Evolutionary conservation across 2,329 filamentous ascomycete genomes (phyloP), one percentile per base, ranked within the genome.

Genomic region (Aspergillus alliaceus): DNA sequence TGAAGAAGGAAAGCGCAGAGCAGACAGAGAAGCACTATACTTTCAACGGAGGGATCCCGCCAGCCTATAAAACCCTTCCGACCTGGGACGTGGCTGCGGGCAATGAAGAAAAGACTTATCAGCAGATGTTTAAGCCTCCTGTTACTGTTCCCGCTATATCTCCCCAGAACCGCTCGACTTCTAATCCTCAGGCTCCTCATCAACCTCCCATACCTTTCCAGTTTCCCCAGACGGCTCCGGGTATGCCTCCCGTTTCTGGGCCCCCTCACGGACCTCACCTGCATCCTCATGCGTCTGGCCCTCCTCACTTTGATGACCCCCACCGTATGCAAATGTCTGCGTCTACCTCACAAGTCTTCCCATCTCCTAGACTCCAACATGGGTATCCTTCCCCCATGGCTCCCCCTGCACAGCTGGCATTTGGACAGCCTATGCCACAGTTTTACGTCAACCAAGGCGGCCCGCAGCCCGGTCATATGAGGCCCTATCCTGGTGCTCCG

Each of bases 241-340:
- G 82, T 63, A 84, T 90, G 71, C 83, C 84, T 25, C 85, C 87
- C 64, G 82, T 88, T 47, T 85, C 87, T 67, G 88, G 88, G 24
- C 86, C 91, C 39, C 88, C 92, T 58, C 90, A 92, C 69, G 86
- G 88, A 20, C 86, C 89, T 18, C 90, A 92, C 72, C 87, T 91
- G 75, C 89, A 91, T 66, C 84, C 83, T 25, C 87, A 89, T 62
- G 84, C 83, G 6, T 84, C 85, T 52, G 82, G 82, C 15, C 83
- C 85, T 3, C 90, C 87, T 64, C 90, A 88, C 66, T 87, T 86
- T 58, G 86, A 87, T 64, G 93, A 96, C 64, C 90, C 92, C 57
- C 90, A 93, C 69, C 86, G 92, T 51, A 96, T 97, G 90, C 84
- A 86, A 64, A 90, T 95, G 77, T 90, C 90, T 57, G 90, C 88